These are phyloP conservation scores for Dioszegia crocea DNA, from an alignment of 768 basidiomycete genomes.

Conservation along the genomic window DNA sequence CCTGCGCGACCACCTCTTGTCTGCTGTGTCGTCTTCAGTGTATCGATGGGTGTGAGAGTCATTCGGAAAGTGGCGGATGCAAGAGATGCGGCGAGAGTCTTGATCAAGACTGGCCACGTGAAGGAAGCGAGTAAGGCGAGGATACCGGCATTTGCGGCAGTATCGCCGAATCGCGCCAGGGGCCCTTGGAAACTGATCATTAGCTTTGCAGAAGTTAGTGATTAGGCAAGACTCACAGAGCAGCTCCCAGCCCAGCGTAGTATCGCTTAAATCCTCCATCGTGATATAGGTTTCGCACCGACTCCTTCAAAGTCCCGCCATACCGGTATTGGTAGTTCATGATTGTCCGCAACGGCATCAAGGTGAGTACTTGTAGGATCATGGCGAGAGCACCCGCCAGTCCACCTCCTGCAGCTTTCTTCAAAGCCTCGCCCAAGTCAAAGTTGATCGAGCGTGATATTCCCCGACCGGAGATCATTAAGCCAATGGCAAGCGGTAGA, in stretches of 20 bases:
- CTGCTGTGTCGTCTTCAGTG: constrained; percentile 91
- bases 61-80: constrained; percentile 83
- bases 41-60: constrained; percentile 87
- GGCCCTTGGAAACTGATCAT: constrained; percentile 49
- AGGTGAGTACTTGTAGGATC: constrained; percentile 83
- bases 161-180: constrained; percentile 78
- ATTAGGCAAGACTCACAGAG: constrained; percentile 61
- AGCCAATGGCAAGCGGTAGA: constrained; percentile 27
- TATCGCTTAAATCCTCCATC: constrained; percentile 80
- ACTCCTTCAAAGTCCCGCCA: constrained; percentile 68
- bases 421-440: constrained; percentile 70
- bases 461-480: constrained; percentile 39
- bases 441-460: constrained; percentile 58
- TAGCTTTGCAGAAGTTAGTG: background rate
- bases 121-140: constrained; percentile 78
- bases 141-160: constrained; percentile 88
- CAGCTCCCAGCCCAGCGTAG: constrained; percentile 81
- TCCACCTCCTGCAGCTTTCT: constrained; percentile 81
- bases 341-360: constrained; percentile 93
- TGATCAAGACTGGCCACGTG: constrained; percentile 60
- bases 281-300: constrained; percentile 63
- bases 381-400: constrained; percentile 85
- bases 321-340: constrained; percentile 94
- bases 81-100: constrained; percentile 73
- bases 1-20: constrained; percentile 71